Evolutionary conservation across 306 rosid genomes (phyloP).

Genomic region (Begonia fuchsioides): DNA sequence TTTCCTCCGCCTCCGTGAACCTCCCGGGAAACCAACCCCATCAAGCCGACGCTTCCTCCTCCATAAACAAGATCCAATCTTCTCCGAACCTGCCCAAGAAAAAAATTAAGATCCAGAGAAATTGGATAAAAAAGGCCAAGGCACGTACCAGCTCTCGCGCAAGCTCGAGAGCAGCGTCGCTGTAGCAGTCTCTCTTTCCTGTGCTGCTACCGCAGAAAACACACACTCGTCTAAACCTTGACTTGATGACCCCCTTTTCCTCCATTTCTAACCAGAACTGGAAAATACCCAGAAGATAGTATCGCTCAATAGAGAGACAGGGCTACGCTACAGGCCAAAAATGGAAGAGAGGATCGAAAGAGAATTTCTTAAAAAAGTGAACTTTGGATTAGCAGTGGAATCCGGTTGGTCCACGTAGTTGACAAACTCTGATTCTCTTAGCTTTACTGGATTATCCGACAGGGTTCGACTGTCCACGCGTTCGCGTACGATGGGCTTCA

Average conservation of each 20-base stretch:
- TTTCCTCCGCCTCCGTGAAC: constrained; percentile 21
- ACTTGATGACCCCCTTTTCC: background rate
- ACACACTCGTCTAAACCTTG: constrained; percentile 10
- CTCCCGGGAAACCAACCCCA: constrained; percentile 20
- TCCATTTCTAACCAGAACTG: background rate
- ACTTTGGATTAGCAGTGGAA: background rate
- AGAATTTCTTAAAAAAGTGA: background rate
- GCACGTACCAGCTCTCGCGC: constrained; percentile 5
- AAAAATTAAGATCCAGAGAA: background rate
- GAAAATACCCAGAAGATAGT: background rate
- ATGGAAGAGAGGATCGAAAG: background rate
- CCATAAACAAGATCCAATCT: constrained; percentile 21
- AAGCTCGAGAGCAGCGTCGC: constrained; percentile 9
- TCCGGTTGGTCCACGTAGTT: constrained; percentile 12
- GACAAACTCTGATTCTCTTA: constrained; percentile 1
- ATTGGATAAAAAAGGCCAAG: background rate
- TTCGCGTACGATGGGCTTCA: background rate
- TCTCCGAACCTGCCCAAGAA: constrained; percentile 6
- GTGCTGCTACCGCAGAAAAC: constrained; percentile 12
- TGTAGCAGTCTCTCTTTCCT: constrained; percentile 10
- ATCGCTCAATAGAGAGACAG: constrained; percentile 1
- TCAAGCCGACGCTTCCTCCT: constrained; percentile 20
- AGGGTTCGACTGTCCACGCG: constrained; percentile 3
- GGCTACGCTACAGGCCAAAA: background rate
- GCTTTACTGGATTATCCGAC: constrained; percentile 5